Conservation (phyloP, 1,284 basidiomycete genomes). For the Rhizopogon hawkerae region DNA sequence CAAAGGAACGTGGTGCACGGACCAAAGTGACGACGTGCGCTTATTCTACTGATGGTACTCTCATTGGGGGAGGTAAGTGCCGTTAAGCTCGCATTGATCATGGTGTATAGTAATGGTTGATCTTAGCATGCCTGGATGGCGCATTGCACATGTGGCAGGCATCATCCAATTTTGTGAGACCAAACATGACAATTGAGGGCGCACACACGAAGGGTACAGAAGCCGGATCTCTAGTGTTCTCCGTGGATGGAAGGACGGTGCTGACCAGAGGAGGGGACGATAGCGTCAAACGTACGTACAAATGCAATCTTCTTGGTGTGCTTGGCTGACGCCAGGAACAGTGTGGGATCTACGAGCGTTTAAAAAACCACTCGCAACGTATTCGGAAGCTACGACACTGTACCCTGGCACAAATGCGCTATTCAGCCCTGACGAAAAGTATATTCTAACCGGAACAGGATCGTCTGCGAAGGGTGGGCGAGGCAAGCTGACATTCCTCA, state of each 20-base stretch:
- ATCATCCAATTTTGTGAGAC: slow-evolving; percentile 85
- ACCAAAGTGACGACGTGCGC: slow-evolving; percentile 86
- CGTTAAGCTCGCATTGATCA: slow-evolving; percentile 4
- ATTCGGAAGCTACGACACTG: slow-evolving; percentile 58
- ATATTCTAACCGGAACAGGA: slow-evolving; percentile 75
- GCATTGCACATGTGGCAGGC: slow-evolving; percentile 90
- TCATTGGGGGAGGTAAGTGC: slow-evolving; percentile 76
- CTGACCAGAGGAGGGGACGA: slow-evolving; percentile 88
- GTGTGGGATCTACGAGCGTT: slow-evolving; percentile 92
- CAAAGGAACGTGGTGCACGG: slow-evolving; percentile 89
- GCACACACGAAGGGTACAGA: slow-evolving; percentile 81
- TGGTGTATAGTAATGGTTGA: slow-evolving; percentile 8
- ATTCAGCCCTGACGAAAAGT: slow-evolving; percentile 88
- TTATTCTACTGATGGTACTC: slow-evolving; percentile 78
- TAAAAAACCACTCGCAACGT: slow-evolving; percentile 75
- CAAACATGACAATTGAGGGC: slow-evolving; percentile 75
- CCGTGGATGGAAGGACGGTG: slow-evolving; percentile 73
- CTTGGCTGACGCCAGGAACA: slow-evolving; percentile 26
- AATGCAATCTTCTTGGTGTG: background rate
- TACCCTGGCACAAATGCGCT: slow-evolving; percentile 89
- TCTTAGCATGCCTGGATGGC: slow-evolving; percentile 79
- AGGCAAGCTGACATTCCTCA: slow-evolving; percentile 71
- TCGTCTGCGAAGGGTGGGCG: slow-evolving; percentile 54
- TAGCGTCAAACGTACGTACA: slow-evolving; percentile 80
- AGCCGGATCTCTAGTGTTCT: slow-evolving; percentile 78